Conservation (phyloP, 306 rosid species). For the Erythrophleum fordii region DNA sequence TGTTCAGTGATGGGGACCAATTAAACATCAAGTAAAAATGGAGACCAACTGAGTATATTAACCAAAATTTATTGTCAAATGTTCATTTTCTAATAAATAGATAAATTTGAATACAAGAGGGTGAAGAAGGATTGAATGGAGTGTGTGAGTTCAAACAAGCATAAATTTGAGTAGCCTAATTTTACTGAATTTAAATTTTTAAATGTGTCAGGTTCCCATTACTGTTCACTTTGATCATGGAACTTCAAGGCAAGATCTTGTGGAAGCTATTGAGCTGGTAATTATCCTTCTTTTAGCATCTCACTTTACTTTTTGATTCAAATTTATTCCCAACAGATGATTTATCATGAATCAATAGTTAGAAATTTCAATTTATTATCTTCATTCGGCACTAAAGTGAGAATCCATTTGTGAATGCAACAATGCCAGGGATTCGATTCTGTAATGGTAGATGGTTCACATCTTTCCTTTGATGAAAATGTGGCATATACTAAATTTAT, state of each 20-base stretch:
- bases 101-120: background rate
- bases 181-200: conserved; percentile 36
- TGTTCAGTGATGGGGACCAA: background rate
- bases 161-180: conserved; percentile 20
- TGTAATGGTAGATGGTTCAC: conserved; percentile 92
- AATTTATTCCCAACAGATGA: conserved; percentile 31
- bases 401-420: conserved; percentile 36
- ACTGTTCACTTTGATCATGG: conserved; percentile 96
- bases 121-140: conserved; percentile 14
- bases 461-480: conserved; percentile 83
- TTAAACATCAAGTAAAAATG: background rate
- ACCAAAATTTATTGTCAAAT: background rate
- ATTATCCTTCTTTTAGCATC: conserved; percentile 31
- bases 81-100: conserved; percentile 13
- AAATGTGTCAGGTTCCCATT: conserved; percentile 76
- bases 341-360: conserved; percentile 14
- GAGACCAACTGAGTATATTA: background rate
- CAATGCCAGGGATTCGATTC: conserved; percentile 82
- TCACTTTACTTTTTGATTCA: conserved; percentile 1
- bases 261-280: conserved; percentile 91
- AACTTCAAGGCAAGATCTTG: conserved; percentile 78
- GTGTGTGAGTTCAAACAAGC: background rate
- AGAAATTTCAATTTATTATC: conserved; percentile 30
- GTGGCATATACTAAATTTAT: conserved; percentile 74
- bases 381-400: conserved; percentile 15